These are phyloP conservation scores for Leccinum longicurvipes DNA, from an alignment of 768 basidiomycete species.

Conservation along the genomic window DNA sequence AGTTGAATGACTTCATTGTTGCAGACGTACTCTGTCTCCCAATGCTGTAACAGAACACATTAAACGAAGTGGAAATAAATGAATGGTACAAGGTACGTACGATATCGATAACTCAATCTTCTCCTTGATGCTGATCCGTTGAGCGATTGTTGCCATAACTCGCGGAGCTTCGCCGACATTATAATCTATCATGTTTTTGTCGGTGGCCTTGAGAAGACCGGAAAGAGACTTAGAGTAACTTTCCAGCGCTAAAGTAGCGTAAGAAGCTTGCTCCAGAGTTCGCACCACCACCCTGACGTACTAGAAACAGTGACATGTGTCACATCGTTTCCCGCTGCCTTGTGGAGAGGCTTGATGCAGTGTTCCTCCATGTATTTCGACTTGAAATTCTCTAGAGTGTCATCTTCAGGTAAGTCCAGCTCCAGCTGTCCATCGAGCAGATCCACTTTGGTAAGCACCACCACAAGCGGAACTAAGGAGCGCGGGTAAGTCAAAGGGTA, in stretches of 20 bases:
- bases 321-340: slow-evolving; percentile 1
- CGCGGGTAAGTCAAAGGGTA: background rate
- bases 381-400: background rate
- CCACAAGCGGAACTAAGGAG: slow-evolving; percentile 10
- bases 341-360: slow-evolving; percentile 1
- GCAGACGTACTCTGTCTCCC: slow-evolving; percentile 12
- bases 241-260: slow-evolving; percentile 2
- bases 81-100: background rate
- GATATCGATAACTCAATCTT: slow-evolving; percentile 13
- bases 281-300: background rate
- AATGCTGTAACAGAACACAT: background rate
- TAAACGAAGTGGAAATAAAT: background rate
- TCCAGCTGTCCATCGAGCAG: slow-evolving; percentile 1
- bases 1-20: too few relatives aligned
- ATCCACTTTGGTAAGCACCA: slow-evolving; percentile 17
- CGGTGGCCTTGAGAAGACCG: background rate
- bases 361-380: background rate
- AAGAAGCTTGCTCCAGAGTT: background rate
- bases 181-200: slow-evolving; percentile 3
- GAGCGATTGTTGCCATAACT: slow-evolving; percentile 11
- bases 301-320: slow-evolving; percentile 6
- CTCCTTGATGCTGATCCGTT: slow-evolving; percentile 14
- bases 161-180: slow-evolving; percentile 9
- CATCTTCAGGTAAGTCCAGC: background rate
- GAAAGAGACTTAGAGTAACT: slow-evolving; percentile 5